phyloP scores from a whole-genome alignment of 163 green algal species.

The Scenedesmus sp. region DNA sequence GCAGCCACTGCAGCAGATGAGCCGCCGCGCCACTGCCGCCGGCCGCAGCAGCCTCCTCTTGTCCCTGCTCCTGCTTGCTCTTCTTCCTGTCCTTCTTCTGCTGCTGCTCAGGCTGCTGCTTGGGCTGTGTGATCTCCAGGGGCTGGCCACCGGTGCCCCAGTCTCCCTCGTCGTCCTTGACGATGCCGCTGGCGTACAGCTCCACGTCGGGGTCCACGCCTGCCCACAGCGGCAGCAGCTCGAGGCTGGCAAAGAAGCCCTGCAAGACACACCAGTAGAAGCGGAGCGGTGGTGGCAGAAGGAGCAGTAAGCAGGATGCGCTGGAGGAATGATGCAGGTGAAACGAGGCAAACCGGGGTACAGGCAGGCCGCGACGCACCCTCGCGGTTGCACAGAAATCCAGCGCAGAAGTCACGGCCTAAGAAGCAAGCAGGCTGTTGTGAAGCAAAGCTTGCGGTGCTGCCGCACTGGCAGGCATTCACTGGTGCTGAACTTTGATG shows the following conservation, averaged over 20 bases:
- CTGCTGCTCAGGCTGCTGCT: background rate
- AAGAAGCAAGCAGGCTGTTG: too few relatives aligned
- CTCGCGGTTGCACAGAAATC: too few relatives aligned
- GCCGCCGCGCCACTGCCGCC: background rate
- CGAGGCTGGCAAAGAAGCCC: constrained; percentile 85
- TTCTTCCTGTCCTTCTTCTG: constrained; percentile 7
- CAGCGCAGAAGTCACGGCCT: too few relatives aligned
- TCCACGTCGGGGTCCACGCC: constrained; percentile 89
- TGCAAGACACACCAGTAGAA: constrained; percentile 38
- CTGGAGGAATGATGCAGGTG: background rate
- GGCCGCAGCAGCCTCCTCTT: background rate
- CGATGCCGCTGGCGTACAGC: constrained; percentile 72
- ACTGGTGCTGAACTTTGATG: too few relatives aligned
- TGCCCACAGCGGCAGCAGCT: constrained; percentile 94
- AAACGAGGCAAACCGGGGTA: background rate
- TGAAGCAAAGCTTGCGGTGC: too few relatives aligned
- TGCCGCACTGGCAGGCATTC: too few relatives aligned
- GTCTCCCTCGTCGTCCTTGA: constrained; percentile 85
- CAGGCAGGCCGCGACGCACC: background rate
- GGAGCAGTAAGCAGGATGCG: background rate
- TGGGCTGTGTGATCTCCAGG: constrained; percentile 49
- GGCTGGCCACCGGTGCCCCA: constrained; percentile 74
- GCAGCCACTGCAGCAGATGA: background rate
- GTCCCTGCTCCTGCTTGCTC: background rate
- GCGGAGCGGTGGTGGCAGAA: background rate